Conservation (phyloP, 2,329 filamentous ascomycete genomes). For the Beauveria brongniartii region DNA sequence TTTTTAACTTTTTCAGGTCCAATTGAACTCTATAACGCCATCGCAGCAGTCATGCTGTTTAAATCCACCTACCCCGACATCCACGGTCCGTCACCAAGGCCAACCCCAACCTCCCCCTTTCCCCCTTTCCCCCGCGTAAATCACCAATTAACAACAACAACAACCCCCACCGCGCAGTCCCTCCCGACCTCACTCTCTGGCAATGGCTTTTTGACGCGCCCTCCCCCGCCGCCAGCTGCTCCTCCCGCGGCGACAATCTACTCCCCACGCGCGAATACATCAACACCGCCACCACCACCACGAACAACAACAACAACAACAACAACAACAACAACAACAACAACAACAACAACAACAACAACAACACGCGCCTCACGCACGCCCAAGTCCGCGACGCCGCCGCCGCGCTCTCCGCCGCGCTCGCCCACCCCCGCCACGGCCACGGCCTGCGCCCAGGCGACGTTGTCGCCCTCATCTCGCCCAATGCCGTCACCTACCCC, state of each 20-base stretch:
- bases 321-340: no score
- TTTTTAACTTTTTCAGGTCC: neutral
- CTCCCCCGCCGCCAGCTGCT: neutral
- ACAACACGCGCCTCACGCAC: neutral
- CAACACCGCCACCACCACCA: constrained; percentile 1
- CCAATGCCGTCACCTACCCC: constrained; percentile 7
- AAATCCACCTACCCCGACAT: constrained; percentile 9
- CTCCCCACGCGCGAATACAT: neutral
- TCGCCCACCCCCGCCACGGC: neutral
- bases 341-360: no score
- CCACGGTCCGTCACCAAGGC: neutral
- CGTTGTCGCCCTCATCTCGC: neutral
- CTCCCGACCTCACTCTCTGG: constrained; percentile 4
- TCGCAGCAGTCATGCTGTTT: constrained; percentile 1
- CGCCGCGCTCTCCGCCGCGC: neutral
- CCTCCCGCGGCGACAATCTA: neutral
- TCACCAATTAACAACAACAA: neutral
- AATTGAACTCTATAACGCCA: neutral
- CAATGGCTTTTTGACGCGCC: constrained; percentile 6
- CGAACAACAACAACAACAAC: no score
- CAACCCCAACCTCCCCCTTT: neutral
- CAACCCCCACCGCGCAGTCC: neutral
- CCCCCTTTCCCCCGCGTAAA: no score
- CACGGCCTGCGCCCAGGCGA: neutral
- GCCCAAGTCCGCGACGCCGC: constrained; percentile 1